Evolutionary conservation across 169 alveolate species (phyloP), one percentile per base, ranked within the genome.

Genomic region (Cryptosporidium tyzzeri): DNA sequence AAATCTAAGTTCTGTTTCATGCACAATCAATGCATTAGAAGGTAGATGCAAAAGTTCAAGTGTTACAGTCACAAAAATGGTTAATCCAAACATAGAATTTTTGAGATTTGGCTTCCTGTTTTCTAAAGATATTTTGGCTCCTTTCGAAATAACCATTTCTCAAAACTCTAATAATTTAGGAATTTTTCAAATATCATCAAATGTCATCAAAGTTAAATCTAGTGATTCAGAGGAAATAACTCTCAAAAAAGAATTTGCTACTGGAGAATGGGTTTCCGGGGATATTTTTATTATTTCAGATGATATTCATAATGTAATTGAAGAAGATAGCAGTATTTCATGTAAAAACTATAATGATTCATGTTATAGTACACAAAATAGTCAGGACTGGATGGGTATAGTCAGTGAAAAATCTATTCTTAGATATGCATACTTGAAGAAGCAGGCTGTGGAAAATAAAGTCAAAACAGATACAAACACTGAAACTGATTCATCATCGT

Each of bases 241-340:
- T 33, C 48, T 73, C 10, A 55, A 26, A 55, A 39, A 59, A 33
- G 70, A 73, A 73, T 7, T 73, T 3, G 26, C 26, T 14, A 62
- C 51, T 33, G 86, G 86, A n/a, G 71, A 73, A n/a, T 73, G 86
- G 86, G 18, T 73, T 41, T 55, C 86, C 55, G 86, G 86, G 0
- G 86, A 73, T 26, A 73, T 73, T 37, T 73, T 73, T 23, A 73
- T 73, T 5, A 50, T 73, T 33, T 53, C 86, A 9, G 51, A 39
- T 33, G 53, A 53, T 29, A 4, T 73, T 51, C 70, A 73, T 37
- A 23, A 35, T 9, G 55, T 44, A 18, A 53, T 73, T 51, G 70
- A 33, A n/a, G 37, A 35, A 12, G 58, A 55, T 58, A 6, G 3
- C 10, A 23, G 44, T 7, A 73, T 73, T 16, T 55, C 70, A 16